phyloP scores from a whole-genome alignment of 768 basidiomycete genomes.

The Punctularia strigosozonata region DNA sequence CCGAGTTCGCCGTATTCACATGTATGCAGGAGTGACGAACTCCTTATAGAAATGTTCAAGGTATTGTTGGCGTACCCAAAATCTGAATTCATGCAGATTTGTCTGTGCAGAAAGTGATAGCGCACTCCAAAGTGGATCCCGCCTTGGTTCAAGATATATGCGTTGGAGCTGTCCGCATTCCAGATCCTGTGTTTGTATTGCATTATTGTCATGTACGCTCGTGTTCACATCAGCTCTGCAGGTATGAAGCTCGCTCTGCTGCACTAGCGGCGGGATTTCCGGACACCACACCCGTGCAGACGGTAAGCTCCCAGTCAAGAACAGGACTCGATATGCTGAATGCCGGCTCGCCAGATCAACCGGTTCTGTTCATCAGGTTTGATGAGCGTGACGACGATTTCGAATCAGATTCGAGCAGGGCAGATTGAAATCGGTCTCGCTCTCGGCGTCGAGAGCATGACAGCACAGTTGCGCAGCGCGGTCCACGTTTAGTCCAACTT shows the following conservation, averaged over 20 bases:
- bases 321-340: too few species aligned
- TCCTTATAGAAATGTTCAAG: slow-evolving; percentile 75
- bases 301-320: too few species aligned
- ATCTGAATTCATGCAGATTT: not conserved
- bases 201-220: too few species aligned
- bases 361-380: slow-evolving; percentile 78
- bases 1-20: slow-evolving; percentile 1
- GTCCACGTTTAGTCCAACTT: slow-evolving; percentile 11
- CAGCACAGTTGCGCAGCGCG: slow-evolving; percentile 40
- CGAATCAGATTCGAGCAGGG: slow-evolving; percentile 66
- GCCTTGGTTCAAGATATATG: slow-evolving; percentile 63
- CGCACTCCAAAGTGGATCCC: slow-evolving; percentile 49
- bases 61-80: slow-evolving; percentile 20
- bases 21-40: slow-evolving; percentile 53
- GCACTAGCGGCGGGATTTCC: slow-evolving; percentile 76
- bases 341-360: too few species aligned
- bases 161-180: slow-evolving; percentile 65
- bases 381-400: slow-evolving; percentile 71
- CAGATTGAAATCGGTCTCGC: slow-evolving; percentile 76
- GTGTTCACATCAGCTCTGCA: too few species aligned
- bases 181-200: too few species aligned
- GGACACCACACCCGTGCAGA: slow-evolving; percentile 61
- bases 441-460: slow-evolving; percentile 83
- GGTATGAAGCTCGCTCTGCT: slow-evolving; percentile 63
- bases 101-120: slow-evolving; percentile 39